These are phyloP conservation scores for Groenewaldozyma tartarivorans DNA, from an alignment of 805 yeast genomes.

Conservation along the genomic window DNA sequence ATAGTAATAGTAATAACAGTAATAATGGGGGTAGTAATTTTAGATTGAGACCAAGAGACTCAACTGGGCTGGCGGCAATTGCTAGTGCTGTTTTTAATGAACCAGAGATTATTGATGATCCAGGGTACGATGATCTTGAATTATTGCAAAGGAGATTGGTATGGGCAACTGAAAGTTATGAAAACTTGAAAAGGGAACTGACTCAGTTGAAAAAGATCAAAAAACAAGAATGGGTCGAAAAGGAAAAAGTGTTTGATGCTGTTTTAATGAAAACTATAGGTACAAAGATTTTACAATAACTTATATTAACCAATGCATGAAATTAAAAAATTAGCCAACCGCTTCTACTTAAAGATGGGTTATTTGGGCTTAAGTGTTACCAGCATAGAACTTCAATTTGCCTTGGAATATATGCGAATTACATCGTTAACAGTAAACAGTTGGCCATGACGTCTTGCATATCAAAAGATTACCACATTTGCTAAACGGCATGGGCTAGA, in stretches of 20 bases:
- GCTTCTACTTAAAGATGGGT: too few relatives aligned
- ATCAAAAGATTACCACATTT: too few relatives aligned
- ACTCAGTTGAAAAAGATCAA: conserved; percentile 13
- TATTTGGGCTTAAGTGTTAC: too few relatives aligned
- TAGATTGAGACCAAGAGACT: conserved; percentile 1
- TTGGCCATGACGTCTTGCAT: too few relatives aligned
- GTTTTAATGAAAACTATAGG: conserved; percentile 12
- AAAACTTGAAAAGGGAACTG: conserved; percentile 19
- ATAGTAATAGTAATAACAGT: not conserved
- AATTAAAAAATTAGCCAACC: conserved; percentile 5
- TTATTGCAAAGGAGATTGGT: conserved; percentile 22
- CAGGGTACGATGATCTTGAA: conserved; percentile 11
- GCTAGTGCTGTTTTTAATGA: conserved; percentile 2
- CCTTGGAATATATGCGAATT: too few relatives aligned
- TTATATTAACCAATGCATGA: not conserved
- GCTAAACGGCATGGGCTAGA: too few relatives aligned
- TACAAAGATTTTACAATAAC: not conserved
- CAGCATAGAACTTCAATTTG: too few relatives aligned
- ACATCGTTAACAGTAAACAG: too few relatives aligned
- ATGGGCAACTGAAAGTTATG: conserved; percentile 25
- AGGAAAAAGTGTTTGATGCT: conserved; percentile 27
- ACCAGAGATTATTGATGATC: conserved; percentile 11
- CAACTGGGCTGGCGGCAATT: conserved; percentile 3
- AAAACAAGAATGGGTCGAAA: conserved; percentile 24
- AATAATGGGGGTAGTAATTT: conserved; percentile 2